Base-by-base conservation (phyloP, 208 protist genomes). In the Leishmania tropica region DNA sequence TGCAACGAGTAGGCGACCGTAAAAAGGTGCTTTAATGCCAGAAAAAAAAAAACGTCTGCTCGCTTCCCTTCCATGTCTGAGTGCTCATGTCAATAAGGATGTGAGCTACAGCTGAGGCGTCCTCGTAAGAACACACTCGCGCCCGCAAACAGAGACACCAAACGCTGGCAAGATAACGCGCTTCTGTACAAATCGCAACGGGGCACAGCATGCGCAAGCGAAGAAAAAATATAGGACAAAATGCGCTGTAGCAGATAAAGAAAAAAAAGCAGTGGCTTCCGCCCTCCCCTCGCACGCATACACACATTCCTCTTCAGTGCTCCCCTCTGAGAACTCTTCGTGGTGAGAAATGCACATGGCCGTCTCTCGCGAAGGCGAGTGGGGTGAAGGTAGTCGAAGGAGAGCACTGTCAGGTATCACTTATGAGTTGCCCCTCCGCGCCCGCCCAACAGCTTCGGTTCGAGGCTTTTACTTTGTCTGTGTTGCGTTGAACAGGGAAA, bases 1-100 rank as follows among this genome's bases (percentile, higher is more conserved):
- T 6, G 45, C 71, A 75, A 75, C 71, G 71, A 75, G 45, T 75
- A 45, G 45, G 40, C 64, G 40, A 67, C 35, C 67, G 78, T 13
- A 31, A 81, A 75, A 13, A 37, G 19, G 47, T 42, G 7, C 42
- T 21, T 35, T 56, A 31, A 75, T 37, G 47, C 15, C 6, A 19
- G 31, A 37, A 28, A 75, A 76, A 73, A 64, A 80, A 81, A 73
- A 45, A 71, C 0, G 2, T n/a, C 21, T 28, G 24, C 65, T 28
- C 31, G 8, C 37, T 45, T 47, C 37, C 37, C 65, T 45, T 45
- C 65, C 15, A 2, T n/a, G 19, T 10, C 31, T 28, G 2, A 24
- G 65, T 45, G 37, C 37, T 13, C 65, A 71, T 47, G 37, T 71
- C 35, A 45, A 40, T 10, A 68, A 47, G 19, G 37, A 19, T 71